phyloP scores from a whole-genome alignment of 805 yeast genomes.

The Kodamaea restingae region DNA sequence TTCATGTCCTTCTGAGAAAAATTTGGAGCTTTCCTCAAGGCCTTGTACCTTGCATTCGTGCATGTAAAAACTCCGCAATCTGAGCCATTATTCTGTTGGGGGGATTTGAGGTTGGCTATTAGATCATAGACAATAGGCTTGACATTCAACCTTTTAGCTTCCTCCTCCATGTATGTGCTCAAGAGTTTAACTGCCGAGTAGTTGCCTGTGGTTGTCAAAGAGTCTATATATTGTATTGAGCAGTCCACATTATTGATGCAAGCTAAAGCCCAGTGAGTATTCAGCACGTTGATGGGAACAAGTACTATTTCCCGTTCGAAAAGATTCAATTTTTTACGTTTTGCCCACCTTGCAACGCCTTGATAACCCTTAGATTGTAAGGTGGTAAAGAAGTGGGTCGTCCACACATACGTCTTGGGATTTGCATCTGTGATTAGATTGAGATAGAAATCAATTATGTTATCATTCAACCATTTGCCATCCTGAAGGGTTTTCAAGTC shows the following conservation, averaged over 20 bases:
- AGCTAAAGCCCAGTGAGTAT: slow-evolving; percentile 90
- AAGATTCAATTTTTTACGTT: slow-evolving; percentile 65
- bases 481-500: slow-evolving; percentile 73
- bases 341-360: slow-evolving; percentile 84
- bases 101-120: slow-evolving; percentile 41
- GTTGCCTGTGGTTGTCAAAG: slow-evolving; percentile 52
- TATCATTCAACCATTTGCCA: slow-evolving; percentile 85
- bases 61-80: slow-evolving; percentile 97
- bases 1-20: slow-evolving; percentile 71
- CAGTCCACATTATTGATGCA: slow-evolving; percentile 61
- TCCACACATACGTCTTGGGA: slow-evolving; percentile 60
- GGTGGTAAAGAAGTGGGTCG: slow-evolving; percentile 83
- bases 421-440: slow-evolving; percentile 45
- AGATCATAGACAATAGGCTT: slow-evolving; percentile 20
- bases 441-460: slow-evolving; percentile 79
- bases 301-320: slow-evolving; percentile 61
- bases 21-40: slow-evolving; percentile 45
- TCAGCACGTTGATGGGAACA: slow-evolving; percentile 80
- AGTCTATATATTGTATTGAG: slow-evolving; percentile 71
- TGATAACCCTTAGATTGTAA: slow-evolving; percentile 68
- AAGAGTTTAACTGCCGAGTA: slow-evolving; percentile 42
- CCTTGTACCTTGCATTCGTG: slow-evolving; percentile 61
- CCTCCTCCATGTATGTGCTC: slow-evolving; percentile 60
- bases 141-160: slow-evolving; percentile 50
- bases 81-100: slow-evolving; percentile 83